Evolutionary conservation across 768 basidiomycete species (phyloP).

Genomic region (Leccinellum albellum): DNA sequence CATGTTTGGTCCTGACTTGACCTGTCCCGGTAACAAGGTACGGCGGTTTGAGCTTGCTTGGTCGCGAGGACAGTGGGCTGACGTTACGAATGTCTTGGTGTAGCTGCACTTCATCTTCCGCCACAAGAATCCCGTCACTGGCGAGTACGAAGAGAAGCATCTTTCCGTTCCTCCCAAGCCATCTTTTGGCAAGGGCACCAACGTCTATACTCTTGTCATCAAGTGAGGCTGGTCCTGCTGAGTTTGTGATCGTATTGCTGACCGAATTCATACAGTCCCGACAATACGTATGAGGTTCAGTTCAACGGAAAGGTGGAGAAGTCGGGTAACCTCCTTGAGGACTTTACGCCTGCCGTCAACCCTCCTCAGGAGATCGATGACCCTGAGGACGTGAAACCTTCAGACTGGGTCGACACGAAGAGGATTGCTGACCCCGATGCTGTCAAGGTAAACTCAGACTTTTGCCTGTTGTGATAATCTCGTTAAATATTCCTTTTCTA

Average conservation of each 20-base stretch:
- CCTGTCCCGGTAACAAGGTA: slow-evolving; percentile 89
- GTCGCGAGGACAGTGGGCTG: not conserved
- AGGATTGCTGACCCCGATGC: slow-evolving; percentile 84
- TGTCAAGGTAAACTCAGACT: slow-evolving; percentile 51
- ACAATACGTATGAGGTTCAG: slow-evolving; percentile 90
- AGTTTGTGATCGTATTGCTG: not conserved
- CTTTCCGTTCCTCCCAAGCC: slow-evolving; percentile 78
- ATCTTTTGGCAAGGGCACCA: slow-evolving; percentile 83
- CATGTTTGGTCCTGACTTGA: slow-evolving; percentile 98
- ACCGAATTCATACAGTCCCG: slow-evolving; percentile 53
- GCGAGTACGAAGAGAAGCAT: slow-evolving; percentile 97
- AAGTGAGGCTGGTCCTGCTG: slow-evolving; percentile 53
- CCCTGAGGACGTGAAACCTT: slow-evolving; percentile 85
- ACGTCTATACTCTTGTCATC: slow-evolving; percentile 91
- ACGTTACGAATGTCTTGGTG: not conserved
- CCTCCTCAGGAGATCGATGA: slow-evolving; percentile 93
- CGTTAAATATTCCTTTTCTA: slow-evolving; percentile 20
- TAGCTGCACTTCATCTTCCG: slow-evolving; percentile 99
- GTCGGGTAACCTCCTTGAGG: slow-evolving; percentile 82
- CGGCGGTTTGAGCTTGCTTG: not conserved
- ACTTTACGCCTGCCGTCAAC: slow-evolving; percentile 92
- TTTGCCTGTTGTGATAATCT: not conserved
- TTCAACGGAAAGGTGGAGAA: slow-evolving; percentile 84
- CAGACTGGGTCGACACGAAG: slow-evolving; percentile 87
- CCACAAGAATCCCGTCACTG: slow-evolving; percentile 89